Evolutionary conservation across 1,284 basidiomycete genomes (phyloP), one percentile per base, ranked within the genome.

Genomic region (Naganishia sp.): DNA sequence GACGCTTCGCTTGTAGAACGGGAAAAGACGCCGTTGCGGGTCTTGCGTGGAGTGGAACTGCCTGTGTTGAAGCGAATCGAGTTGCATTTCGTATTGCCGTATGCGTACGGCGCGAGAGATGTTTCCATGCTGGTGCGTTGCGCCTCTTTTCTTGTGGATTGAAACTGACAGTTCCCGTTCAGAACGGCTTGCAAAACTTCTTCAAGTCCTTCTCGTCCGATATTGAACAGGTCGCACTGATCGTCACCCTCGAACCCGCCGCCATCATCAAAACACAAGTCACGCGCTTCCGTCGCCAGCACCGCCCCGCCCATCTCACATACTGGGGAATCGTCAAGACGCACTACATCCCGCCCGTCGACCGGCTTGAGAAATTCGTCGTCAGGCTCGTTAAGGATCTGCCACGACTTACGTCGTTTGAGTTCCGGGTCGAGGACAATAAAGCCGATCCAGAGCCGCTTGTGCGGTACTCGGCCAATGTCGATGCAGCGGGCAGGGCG

Each of bases 261-360:
- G 39, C 36, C 18, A 55, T 16, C 10, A 55, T 23, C 33, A 55
- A 55, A 42, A 36, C 33, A 39, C 36, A 55, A 55, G 53, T 55
- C 53, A 36, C 53, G n/a, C 39, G 39, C 53, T 55, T 55, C 53
- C 53, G 53, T 39, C 53, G 36, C 2, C 31, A 55, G 11, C 53
- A 55, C 33, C 53, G 53, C 3, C 53, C 53, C 6, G 53, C 53
- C 2, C 53, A 55, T 21, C 36, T 55, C 16, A 55, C 53, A 3
- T 55, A 55, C 53, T 55, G 53, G 53, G 53, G 53, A 23, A 55
- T 55, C 33, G 33, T 55, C 53, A 55, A 55, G 33, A 55, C 36
- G 33, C 53, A 55, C 36, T 55, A 55, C 53, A 55, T 55, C 15
- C 53, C 53, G 9, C 2, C 53, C 2, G 53, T 55, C 18, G 53